Evolutionary conservation across 768 basidiomycete species (phyloP), one percentile per base, ranked within the genome.

Genomic region (Clathrus columnatus): DNA sequence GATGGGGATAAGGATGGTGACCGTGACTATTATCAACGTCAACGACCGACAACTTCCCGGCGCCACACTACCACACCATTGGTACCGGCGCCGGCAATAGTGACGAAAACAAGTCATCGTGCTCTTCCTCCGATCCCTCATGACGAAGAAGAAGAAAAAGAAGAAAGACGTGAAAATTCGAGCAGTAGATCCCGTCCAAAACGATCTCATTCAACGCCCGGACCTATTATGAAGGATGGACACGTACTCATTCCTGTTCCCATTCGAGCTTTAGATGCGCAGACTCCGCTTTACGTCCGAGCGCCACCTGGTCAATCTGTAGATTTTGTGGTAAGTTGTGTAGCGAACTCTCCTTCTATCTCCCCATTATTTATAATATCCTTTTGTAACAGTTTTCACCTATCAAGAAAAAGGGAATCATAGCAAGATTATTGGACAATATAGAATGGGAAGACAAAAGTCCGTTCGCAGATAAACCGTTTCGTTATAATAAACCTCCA

Each of bases 191-290:
- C 36, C n/a, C 36, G 36, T n/a, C 36, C 36, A 8, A 36, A 36
- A 36, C 36, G 36, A 36, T 36, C 36, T 11, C 36, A 36, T 36
- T 36, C 36, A 36, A 36, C 7, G 7, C 36, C 36, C n/a, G 36
- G 14, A 8, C 46, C n/a, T 2, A n/a, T 23, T 18, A 29, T 24
- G 27, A 42, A 42, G 21, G 23, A 20, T 16, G 14, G 41, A 23
- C 54, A 55, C 32, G 44, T 55, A 18, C 30, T 55, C 17, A 55
- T 55, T 32, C 54, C 54, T 7, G 54, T 55, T 45, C 54, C 54
- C 14, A 55, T 55, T 11, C 54, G 54, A 20, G 26, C 54, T 7
- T 20, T 20, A n/a, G 54, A 55, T 55, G 54, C 54, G 29, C 30
- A 55, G 45, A 47, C 27, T 18, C 54, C 54, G 27, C 21, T 46